A percentile compares a stretch with the other conserved stretches of the same genome.
Evolutionary conservation across 768 basidiomycete genomes (phyloP).

Genomic region (Naganishia vishniacii): DNA sequence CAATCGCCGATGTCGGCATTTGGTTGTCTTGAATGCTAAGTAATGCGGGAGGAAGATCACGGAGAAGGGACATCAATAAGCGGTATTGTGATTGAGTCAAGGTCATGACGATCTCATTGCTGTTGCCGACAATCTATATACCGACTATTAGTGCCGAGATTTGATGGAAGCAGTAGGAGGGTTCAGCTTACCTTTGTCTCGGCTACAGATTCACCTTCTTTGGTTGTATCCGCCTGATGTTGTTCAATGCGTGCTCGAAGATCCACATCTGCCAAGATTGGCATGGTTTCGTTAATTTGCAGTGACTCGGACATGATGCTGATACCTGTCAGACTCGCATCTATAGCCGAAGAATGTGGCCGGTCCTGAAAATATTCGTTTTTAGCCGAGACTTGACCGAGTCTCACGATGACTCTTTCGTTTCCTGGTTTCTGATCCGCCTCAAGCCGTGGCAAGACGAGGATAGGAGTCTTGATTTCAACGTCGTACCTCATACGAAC

Average conservation of each 20-base stretch:
- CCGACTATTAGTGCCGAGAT: slow-evolving; percentile 30
- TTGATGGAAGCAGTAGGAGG: background rate
- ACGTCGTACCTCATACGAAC: slow-evolving; percentile 81
- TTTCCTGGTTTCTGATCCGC: slow-evolving; percentile 56
- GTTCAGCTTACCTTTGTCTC: slow-evolving; percentile 57
- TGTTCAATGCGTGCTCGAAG: slow-evolving; percentile 67
- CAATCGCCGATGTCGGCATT: background rate
- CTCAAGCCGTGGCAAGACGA: slow-evolving; percentile 63
- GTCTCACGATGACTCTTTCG: slow-evolving; percentile 70
- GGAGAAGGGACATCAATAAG: slow-evolving; percentile 54
- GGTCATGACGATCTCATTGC: slow-evolving; percentile 77
- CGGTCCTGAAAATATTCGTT: slow-evolving; percentile 62
- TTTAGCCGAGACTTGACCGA: slow-evolving; percentile 79
- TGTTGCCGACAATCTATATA: slow-evolving; percentile 60
- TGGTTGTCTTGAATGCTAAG: background rate
- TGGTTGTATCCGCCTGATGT: slow-evolving; percentile 56
- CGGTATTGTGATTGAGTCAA: slow-evolving; percentile 79
- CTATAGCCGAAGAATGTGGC: slow-evolving; percentile 49
- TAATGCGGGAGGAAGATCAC: background rate
- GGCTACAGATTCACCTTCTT: slow-evolving; percentile 51
- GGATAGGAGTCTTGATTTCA: slow-evolving; percentile 84
- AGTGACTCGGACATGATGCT: slow-evolving; percentile 63
- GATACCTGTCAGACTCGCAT: slow-evolving; percentile 74
- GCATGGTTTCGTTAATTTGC: slow-evolving; percentile 53
- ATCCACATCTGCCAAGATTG: slow-evolving; percentile 87